phyloP scores from a whole-genome alignment of 1,284 basidiomycete genomes.

The Cystobasidium sp. region DNA sequence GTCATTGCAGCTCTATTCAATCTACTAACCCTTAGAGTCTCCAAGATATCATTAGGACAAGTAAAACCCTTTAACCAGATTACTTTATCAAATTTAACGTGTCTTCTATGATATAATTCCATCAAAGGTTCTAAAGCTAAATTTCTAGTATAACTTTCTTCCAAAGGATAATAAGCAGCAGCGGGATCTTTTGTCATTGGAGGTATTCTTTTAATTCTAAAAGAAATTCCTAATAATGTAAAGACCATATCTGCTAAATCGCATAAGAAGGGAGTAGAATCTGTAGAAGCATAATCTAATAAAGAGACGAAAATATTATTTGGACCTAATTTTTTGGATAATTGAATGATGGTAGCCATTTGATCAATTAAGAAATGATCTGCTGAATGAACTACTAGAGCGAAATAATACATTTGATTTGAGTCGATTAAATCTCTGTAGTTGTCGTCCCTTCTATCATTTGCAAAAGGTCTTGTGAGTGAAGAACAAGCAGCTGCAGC shows the following conservation, averaged over 20 bases:
- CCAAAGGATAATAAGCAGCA: slow-evolving; percentile 87
- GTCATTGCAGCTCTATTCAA: slow-evolving; percentile 92
- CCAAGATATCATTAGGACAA: slow-evolving; percentile 92
- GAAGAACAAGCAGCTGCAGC: slow-evolving; percentile 95
- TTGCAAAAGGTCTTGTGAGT: slow-evolving; percentile 83
- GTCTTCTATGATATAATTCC: slow-evolving; percentile 74
- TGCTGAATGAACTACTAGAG: slow-evolving; percentile 89
- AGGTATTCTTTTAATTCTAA: slow-evolving; percentile 81
- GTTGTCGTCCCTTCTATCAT: slow-evolving; percentile 75
- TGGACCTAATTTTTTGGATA: slow-evolving; percentile 83
- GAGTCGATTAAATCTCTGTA: slow-evolving; percentile 82
- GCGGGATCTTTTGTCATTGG: slow-evolving; percentile 83
- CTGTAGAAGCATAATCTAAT: slow-evolving; percentile 89
- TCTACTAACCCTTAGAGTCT: slow-evolving; percentile 85
- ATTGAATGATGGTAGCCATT: slow-evolving; percentile 90
- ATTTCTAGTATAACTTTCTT: slow-evolving; percentile 90
- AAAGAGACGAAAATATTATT: slow-evolving; percentile 90
- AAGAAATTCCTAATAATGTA: slow-evolving; percentile 85
- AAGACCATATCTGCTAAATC: slow-evolving; percentile 91
- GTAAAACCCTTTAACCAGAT: slow-evolving; percentile 97
- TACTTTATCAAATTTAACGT: slow-evolving; percentile 82
- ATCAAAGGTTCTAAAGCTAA: slow-evolving; percentile 85
- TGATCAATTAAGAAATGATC: slow-evolving; percentile 98
- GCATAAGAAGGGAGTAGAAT: slow-evolving; percentile 86
- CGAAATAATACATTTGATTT: slow-evolving; percentile 87